Evolutionary conservation across 257 asterid genomes (phyloP), one percentile per base, ranked within the genome.

Genomic region (Pogostemon cablin): DNA sequence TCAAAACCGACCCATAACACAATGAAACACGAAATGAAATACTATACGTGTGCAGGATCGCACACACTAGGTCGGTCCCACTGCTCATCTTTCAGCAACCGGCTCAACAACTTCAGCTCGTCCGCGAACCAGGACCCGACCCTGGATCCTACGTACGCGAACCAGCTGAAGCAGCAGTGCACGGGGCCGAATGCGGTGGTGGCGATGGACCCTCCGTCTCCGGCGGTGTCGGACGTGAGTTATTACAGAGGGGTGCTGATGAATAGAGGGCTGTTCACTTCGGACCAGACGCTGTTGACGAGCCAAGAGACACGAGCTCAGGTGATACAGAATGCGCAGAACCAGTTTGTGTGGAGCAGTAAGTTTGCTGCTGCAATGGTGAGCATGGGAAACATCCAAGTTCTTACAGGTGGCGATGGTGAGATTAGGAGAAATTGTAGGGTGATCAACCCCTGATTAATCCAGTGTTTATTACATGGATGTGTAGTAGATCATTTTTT

Each of bases 11-110:
- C 15, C 15, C 15, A 15, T 15, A 15, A 46, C 20, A 38, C 37
- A 44, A 3, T 2, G 58, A 48, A 49, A 50, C 4, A 62, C 7
- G 46, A 49, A 35, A 71, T 62, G 63, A 48, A 60, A 9, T 10
- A 35, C 20, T 48, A 25, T 3, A 43, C 12, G 4, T 9, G 49
- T 62, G 70, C 73, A 91, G 96, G 96, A 65, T 90, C 88, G 3
- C 96, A 92, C 84, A 86, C 96, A 0, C 37, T 89, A 11, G 98
- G 96, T 4, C 82, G 87, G 54, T 86, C 96, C 6, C 96, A 87
- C 37, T 92, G 98, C 81, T 6, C 79, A 1, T 76, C 92, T 5
- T 82, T 92, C 76, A 79, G n/a, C 2, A 62, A 72, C 74, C 81
- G 96, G 65, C 78, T 92, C 15, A 84, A 86, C 72, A 88, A 52